Conservation (phyloP, 2,329 filamentous ascomycete species). For the Penicillium sp. region DNA sequence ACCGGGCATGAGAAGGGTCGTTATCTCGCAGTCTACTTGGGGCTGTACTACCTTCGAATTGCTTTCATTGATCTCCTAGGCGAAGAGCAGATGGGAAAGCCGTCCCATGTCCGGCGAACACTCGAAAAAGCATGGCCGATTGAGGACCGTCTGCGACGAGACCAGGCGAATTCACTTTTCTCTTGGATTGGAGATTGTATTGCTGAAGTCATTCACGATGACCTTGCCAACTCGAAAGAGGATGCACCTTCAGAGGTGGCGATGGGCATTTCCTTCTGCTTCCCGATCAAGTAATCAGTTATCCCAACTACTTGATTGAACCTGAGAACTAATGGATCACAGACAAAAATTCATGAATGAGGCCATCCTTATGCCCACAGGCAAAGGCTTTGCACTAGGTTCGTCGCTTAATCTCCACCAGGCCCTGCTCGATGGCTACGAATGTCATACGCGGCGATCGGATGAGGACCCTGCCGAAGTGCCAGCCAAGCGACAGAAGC, state of each 20-base stretch:
- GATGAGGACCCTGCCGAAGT: conserved; percentile 23
- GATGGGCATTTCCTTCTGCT: conserved; percentile 44
- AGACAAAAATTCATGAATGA: conserved; percentile 50
- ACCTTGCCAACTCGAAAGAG: conserved; percentile 30
- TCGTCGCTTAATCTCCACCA: conserved; percentile 36
- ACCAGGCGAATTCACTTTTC: conserved; percentile 69
- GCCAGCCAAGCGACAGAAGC: conserved; percentile 28
- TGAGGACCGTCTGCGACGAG: conserved; percentile 67
- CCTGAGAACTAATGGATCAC: conserved; percentile 2
- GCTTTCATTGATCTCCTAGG: conserved; percentile 52
- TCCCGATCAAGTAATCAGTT: conserved; percentile 40
- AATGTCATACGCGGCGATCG: conserved; percentile 42
- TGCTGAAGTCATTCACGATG: conserved; percentile 64
- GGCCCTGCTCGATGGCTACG: conserved; percentile 36
- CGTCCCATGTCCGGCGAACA: conserved; percentile 55
- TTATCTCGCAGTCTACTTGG: conserved; percentile 55
- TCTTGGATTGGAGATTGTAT: conserved; percentile 73
- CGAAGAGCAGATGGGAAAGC: conserved; percentile 33
- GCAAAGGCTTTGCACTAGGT: conserved; percentile 49
- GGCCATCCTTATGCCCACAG: conserved; percentile 52
- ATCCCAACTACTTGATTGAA: background rate
- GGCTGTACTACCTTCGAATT: conserved; percentile 52
- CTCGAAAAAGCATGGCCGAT: conserved; percentile 74
- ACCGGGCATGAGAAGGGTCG: conserved; percentile 52
- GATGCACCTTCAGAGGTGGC: conserved; percentile 32